Evolutionary conservation across 176 grass and related monocot genomes (phyloP).

Genomic region (Miscanthus lutarioriparius): DNA sequence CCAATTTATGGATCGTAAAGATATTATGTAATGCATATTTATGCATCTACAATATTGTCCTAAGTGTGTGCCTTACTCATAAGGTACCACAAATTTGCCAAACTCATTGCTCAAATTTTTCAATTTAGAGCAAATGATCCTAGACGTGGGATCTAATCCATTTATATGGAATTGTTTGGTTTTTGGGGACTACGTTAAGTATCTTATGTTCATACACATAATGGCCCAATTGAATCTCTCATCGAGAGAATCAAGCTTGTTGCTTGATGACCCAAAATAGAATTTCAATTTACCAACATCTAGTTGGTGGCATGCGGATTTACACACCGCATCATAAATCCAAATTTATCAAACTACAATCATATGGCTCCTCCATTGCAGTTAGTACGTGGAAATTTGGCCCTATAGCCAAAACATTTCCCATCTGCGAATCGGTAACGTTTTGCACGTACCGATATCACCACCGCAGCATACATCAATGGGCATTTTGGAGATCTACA

Average conservation of each 20-base stretch:
- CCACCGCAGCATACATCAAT: too few species aligned
- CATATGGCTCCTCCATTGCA: not conserved
- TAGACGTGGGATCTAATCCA: not conserved
- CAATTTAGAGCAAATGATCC: not conserved
- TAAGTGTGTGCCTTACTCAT: too few species aligned
- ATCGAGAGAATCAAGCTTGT: not conserved
- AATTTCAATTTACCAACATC: not conserved
- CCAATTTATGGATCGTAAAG: too few species aligned
- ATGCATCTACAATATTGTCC: too few species aligned
- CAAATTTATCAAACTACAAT: not conserved
- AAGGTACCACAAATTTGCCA: not conserved
- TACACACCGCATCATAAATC: not conserved
- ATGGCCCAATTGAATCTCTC: not conserved
- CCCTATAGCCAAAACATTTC: too few species aligned
- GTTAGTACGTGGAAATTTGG: too few species aligned
- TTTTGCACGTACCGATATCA: too few species aligned
- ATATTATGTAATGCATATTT: too few species aligned
- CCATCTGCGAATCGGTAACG: too few species aligned
- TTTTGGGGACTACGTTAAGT: too few species aligned
- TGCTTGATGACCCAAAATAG: not conserved
- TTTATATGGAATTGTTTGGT: not conserved
- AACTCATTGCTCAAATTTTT: not conserved
- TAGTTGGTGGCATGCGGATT: not conserved
- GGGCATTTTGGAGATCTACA: too few species aligned
- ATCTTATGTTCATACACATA: not conserved